Evolutionary conservation across 257 asterid genomes (phyloP), one percentile per base, ranked within the genome.

Genomic region (Capsicum pubescens): DNA sequence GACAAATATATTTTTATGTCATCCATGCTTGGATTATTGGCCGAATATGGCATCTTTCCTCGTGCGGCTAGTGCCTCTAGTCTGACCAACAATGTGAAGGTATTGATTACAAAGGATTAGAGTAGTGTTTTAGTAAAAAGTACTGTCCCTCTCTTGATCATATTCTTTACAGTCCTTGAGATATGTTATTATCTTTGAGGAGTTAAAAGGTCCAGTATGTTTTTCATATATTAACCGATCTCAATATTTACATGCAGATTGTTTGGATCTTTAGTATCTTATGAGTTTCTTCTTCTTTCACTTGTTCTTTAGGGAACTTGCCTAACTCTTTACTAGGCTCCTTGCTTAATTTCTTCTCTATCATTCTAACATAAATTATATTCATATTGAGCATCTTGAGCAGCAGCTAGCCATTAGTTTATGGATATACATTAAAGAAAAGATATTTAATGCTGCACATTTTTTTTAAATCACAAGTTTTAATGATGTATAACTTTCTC

Each of bases 51-150:
- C 68, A 88, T 92, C 86, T 91, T 92, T 92, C 97, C 98, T 84
- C 98, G 91, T 83, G 97, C 88, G 87, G 91, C 94, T 81, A 93
- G 88, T 90, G 97, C 98, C 77, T 92, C 92, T 90, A 88, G 95
- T 84, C 91, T 95, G 85, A 84, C 97, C 87, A 88, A 91, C 92
- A 92, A 91, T 87, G 89, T 93, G 84, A 93, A 91, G 97, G 98
- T 95, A 84, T 52, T 90, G 48, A 84, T 67, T 70, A 60, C 61
- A 56, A 21, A 48, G 80, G 61, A 66, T 16, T 66, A 57, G 21
- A 35, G 56, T 83, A 64, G 46, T 55, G 48, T 58, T 82, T 32
- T 36, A 54, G 12, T 52, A 54, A 14, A 48, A 54, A 77, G 64
- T 54, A 77, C 19, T 32, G 6, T 7, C 9, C 5, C 64, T 54